Evolutionary conservation across 768 basidiomycete genomes (phyloP), one percentile per base, ranked within the genome.

Genomic region (Naganishia vishniacii): DNA sequence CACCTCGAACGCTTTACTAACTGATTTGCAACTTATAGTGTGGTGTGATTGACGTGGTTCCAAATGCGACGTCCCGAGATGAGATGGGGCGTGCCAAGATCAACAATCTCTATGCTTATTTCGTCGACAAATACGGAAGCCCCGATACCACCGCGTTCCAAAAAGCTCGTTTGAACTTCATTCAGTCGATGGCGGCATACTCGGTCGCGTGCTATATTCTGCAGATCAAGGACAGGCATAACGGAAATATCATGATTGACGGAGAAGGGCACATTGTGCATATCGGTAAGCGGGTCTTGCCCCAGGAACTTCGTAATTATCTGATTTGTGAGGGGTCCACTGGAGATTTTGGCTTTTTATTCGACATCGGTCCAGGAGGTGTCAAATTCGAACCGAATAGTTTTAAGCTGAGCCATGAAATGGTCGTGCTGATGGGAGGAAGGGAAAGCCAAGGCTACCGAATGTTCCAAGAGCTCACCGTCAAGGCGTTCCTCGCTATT

Each of bases 171-270:
- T 81, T 88, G 67, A 95, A 97, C 78, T 99, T 99, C 74, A 90
- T 99, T 63, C 93, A 95, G 74, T 94, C 91, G 1, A 99, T 98
- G 95, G 94, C 95, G 0, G 95, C 92, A 11, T 99, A 99, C 77
- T 98, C 94, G 32, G 87, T 98, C 26, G 91, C 92, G 8, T 98
- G 94, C 76, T 98, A 95, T 76, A 91, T 99, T 69, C 79, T 98
- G 46, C 95, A 99, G 77, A 93, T 99, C 80, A 99, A 99, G 79
- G 95, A 99, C 74, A 80, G 95, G 41, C 95, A 99, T 77, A 99
- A 99, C 72, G 95, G 95, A 29, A 99, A 99, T 75, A 98, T 99
- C 74, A 97, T 99, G 94, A 93, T 99, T 65, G 95, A 98, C 74
- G 91, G 88, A 2, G 89, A 93, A 65, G 95, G 95, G 0, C 93